Evolutionary conservation across 352 stramenopile species (phyloP), one percentile per base, ranked within the genome.

Genomic region (Thalassiosira mediterranea): DNA sequence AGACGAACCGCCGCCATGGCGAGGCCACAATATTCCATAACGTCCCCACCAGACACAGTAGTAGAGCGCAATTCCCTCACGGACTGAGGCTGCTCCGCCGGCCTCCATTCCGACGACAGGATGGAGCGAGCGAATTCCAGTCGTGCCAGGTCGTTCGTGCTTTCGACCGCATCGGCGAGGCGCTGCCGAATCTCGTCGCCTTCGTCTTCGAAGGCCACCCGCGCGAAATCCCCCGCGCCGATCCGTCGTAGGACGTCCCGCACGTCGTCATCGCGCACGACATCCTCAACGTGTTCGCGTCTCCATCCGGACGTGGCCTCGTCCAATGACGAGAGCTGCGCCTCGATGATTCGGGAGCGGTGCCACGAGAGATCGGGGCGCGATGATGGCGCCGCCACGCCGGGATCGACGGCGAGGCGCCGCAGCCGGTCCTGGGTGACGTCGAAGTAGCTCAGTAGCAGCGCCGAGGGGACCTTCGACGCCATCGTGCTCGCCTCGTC

Each of bases 81-180:
- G 19, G 58, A 46, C 48, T 65, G 51, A 40, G 17, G 37, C 13
- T 44, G 37, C 15, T 44, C 37, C 37, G 15, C 8, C 8, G 8
- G n/a, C 72, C 38, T 8, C 51, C 63, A 72, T 28, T 78, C 59
- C 23, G 49, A 3, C 28, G 56, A 81, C n/a, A 90, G 63, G 5
- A 87, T 68, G 2, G 79, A 75, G 15, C 57, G 38, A 37, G 47
- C 58, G 52, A 86, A 72, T 10, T 68, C 67, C 3, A 72, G 3
- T 57, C 84, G 47, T 34, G 84, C 84, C n/a, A 72, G 28, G 40
- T 86, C 71, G 58, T 90, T 86, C 47, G 82, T 81, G 0, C 47
- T 51, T 23, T 78, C 51, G 62, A 88, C 76, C 13, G 74, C 63
- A 10, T 61, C 37, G 32, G 31, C 38, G 2, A 88, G 21, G 15